Evolutionary conservation across 2,329 filamentous ascomycete genomes (phyloP), one percentile per base, ranked within the genome.

Genomic region (Dothistroma septosporum): DNA sequence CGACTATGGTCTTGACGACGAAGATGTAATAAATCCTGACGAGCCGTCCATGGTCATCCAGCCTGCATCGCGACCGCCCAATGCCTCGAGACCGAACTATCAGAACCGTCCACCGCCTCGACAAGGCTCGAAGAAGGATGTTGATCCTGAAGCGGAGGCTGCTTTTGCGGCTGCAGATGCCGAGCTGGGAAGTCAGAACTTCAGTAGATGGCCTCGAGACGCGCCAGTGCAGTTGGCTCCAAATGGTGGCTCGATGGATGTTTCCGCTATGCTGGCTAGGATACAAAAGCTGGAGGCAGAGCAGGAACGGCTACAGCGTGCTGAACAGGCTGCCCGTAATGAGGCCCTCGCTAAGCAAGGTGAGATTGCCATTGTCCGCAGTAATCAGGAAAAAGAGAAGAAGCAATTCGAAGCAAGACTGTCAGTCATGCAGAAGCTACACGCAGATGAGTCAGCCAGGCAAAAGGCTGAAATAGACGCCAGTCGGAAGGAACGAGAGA

Each of bases 311-410:
- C 67, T 80, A 44, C 72, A 73, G 57, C 69, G 70, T 35, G 69
- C 74, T 35, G 75, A 79, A 61, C 73, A 79, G 58, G 76, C 75
- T 48, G 76, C 76, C 52, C 74, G 76, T 55, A 74, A 74, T 61
- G 74, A 81, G 6, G 83, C 86, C 54, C 79, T 88, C 16, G 81
- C 83, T 2, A 88, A 89, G 67, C 79, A 84, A 19, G 90, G 90
- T 54, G 89, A 92, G 72, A 86, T 86, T 31, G 82, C 88, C 55
- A 91, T 92, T 62, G 80, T 92, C n/a, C 85, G 90, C 35, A 83
- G 84, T 61, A 90, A 90, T 61, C 81, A 85, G 46, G 83, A 87
- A 54, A 87, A 85, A 68, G 77, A 81, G 0, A 78, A 80, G 16
- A 83, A 84, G 55, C 82, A 86, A 52, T 84, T 88, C 69, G 85